phyloP scores from a whole-genome alignment of 2,329 filamentous ascomycete species.

The Ophiostoma triangulosporum region DNA sequence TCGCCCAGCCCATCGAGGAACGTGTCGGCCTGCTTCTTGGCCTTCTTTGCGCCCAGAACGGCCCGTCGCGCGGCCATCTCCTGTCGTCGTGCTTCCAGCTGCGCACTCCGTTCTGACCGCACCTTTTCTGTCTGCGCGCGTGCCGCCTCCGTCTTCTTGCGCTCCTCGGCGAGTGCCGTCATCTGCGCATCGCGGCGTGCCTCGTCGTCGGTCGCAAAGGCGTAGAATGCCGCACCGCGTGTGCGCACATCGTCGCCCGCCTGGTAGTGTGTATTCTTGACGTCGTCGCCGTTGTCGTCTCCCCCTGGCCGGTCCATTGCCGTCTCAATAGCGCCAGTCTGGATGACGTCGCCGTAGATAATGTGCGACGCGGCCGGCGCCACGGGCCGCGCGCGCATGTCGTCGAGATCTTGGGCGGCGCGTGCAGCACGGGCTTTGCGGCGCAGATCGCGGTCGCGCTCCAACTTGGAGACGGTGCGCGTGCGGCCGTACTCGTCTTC shows the following conservation, averaged over 20 bases:
- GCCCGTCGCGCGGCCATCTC: slow-evolving; percentile 51
- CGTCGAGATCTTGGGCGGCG: slow-evolving; percentile 45
- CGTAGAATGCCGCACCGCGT: slow-evolving; percentile 84
- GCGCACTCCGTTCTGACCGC: slow-evolving; percentile 42
- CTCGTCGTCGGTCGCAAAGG: slow-evolving; percentile 71
- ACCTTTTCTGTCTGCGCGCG: slow-evolving; percentile 54
- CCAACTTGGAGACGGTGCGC: slow-evolving; percentile 54
- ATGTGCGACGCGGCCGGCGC: slow-evolving; percentile 48
- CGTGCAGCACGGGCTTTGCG: slow-evolving; percentile 36
- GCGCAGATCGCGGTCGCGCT: slow-evolving; percentile 51
- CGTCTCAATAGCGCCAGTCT: slow-evolving; percentile 62
- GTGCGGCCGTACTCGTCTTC: slow-evolving; percentile 87
- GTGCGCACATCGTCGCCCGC: slow-evolving; percentile 69
- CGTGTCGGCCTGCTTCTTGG: slow-evolving; percentile 23
- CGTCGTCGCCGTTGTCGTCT: slow-evolving; percentile 19
- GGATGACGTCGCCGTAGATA: slow-evolving; percentile 77
- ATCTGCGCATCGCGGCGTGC: slow-evolving; percentile 56
- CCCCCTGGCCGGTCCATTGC: slow-evolving; percentile 43
- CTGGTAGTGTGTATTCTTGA: slow-evolving; percentile 61
- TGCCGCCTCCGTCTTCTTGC: slow-evolving; percentile 53
- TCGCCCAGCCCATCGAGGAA: slow-evolving; percentile 23
- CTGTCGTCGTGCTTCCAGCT: slow-evolving; percentile 45
- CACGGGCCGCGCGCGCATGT: slow-evolving; percentile 52
- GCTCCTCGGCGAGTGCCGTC: slow-evolving; percentile 53
- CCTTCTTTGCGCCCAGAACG: slow-evolving; percentile 36